Percentiles rank a stretch among this genome's conserved stretches.
Evolutionary conservation across 1,139 yeast genomes (phyloP).

Genomic region (Kodamaea suecica): DNA sequence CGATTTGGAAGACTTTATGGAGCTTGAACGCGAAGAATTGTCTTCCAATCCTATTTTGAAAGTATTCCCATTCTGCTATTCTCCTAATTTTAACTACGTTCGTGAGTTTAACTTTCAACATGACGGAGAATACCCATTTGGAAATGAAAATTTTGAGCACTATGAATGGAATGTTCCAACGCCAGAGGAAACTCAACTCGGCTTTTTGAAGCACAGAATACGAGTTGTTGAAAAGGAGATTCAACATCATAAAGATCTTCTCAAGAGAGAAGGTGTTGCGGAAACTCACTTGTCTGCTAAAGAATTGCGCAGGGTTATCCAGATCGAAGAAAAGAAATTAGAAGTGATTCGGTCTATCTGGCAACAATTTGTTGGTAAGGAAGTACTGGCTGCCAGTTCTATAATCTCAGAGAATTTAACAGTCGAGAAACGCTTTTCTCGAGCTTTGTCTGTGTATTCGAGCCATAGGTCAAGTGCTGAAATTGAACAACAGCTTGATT

Average conservation of each 20-base stretch:
- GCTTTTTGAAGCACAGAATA: conserved; percentile 39
- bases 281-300: conserved; percentile 14
- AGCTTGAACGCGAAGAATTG: conserved; percentile 54
- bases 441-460: conserved; percentile 27
- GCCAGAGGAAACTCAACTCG: conserved; percentile 53
- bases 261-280: conserved; percentile 8
- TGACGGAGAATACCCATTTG: conserved; percentile 61
- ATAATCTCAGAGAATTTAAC: conserved; percentile 5
- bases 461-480: conserved; percentile 28
- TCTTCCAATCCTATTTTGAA: conserved; percentile 55
- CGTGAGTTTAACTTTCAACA: conserved; percentile 54
- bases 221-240: conserved; percentile 46
- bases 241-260: conserved; percentile 17
- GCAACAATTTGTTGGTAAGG: conserved; percentile 16
- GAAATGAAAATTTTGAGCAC: conserved; percentile 61
- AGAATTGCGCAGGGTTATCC: conserved; percentile 29
- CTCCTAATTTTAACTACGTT: conserved; percentile 77
- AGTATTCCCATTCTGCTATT: conserved; percentile 61
- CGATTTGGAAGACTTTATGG: conserved; percentile 78
- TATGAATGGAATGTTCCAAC: conserved; percentile 60
- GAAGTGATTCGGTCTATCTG: conserved; percentile 23
- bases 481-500: conserved; percentile 21
- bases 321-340: conserved; percentile 30
- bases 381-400: conserved; percentile 16
- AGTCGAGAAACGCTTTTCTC: conserved; percentile 8